Conservation (phyloP, 192 early-diverging fungal genomes). For the Allomyces javanicus region DNA sequence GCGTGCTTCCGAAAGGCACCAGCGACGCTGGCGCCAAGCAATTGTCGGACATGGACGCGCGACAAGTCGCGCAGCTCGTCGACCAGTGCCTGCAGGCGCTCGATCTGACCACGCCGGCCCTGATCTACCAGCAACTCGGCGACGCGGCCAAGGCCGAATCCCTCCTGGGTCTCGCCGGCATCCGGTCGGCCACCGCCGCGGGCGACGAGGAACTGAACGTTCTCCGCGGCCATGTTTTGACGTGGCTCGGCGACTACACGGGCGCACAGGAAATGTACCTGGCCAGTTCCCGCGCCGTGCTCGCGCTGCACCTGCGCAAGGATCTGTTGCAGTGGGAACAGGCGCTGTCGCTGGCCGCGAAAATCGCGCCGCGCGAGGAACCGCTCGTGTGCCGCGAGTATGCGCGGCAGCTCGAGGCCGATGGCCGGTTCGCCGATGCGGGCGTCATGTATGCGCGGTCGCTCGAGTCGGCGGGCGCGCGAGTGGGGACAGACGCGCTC, state of each 20-base stretch:
- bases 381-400: constrained; percentile 28
- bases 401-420: constrained; percentile 23
- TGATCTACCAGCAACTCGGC: too few species aligned
- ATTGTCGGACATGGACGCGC: not conserved
- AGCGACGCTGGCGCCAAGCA: not conserved
- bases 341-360: constrained; percentile 20
- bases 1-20: not conserved
- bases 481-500: not conserved
- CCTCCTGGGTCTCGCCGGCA: too few species aligned
- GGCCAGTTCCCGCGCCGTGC: not conserved
- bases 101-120: too few species aligned
- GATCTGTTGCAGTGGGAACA: constrained; percentile 31
- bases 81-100: not conserved
- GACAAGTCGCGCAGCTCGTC: not conserved
- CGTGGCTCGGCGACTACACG: not conserved
- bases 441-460: constrained; percentile 28
- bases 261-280: not conserved
- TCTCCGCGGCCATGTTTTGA: not conserved
- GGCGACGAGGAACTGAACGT: not conserved
- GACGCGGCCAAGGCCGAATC: too few species aligned
- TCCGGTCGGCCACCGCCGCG: too few species aligned
- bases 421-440: constrained; percentile 21
- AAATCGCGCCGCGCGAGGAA: constrained; percentile 19
- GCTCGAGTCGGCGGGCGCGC: constrained; percentile 11
- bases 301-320: constrained; percentile 19